Conservation (phyloP, 2,329 filamentous ascomycete species). For the Scedosporium boydii region DNA sequence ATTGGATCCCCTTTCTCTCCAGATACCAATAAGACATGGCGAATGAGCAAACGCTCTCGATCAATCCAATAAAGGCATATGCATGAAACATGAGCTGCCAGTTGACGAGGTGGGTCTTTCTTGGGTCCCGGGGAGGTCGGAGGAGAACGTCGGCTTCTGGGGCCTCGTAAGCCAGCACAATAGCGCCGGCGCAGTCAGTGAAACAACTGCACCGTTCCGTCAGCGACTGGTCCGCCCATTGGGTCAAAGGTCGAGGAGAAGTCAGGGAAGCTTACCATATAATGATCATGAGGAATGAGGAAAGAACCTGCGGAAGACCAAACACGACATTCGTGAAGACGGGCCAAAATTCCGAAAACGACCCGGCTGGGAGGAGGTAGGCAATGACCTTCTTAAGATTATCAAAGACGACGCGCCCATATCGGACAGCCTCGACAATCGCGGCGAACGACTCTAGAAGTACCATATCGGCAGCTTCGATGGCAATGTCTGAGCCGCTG, state of each 20-base stretch:
- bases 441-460: slow-evolving; percentile 82
- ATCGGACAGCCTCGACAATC: slow-evolving; percentile 73
- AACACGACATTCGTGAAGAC: slow-evolving; percentile 65
- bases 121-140: slow-evolving; percentile 57
- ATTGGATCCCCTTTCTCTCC: slow-evolving; percentile 52
- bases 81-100: slow-evolving; percentile 63
- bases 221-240: neutral
- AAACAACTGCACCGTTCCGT: neutral
- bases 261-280: neutral
- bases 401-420: slow-evolving; percentile 70
- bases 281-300: slow-evolving; percentile 53
- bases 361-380: slow-evolving; percentile 65
- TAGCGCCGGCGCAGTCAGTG: slow-evolving; percentile 41
- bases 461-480: slow-evolving; percentile 77
- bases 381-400: slow-evolving; percentile 67
- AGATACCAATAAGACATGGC: slow-evolving; percentile 61
- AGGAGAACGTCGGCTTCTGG: slow-evolving; percentile 67
- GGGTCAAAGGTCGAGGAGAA: too few species aligned
- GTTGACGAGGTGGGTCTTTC: slow-evolving; percentile 63
- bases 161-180: slow-evolving; percentile 65
- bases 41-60: slow-evolving; percentile 32
- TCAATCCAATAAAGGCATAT: slow-evolving; percentile 29
- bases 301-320: slow-evolving; percentile 40
- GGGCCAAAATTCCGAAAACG: slow-evolving; percentile 69
- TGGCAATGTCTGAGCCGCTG: slow-evolving; percentile 72